Evolutionary conservation across 345 rosid genomes (phyloP).

Genomic region (Moricandia arvensis): DNA sequence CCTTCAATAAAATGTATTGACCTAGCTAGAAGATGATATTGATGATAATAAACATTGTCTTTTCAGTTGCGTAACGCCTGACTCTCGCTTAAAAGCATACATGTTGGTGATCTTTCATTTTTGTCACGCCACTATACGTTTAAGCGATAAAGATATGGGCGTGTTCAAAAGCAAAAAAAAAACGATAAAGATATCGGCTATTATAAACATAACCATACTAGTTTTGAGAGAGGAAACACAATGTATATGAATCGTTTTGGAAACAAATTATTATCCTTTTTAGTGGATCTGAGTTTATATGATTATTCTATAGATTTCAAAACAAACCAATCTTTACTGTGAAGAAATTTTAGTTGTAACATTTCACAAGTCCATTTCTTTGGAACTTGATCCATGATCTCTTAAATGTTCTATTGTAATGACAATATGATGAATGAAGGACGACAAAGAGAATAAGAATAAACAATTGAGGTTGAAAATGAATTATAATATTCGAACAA

Average conservation of each 20-base stretch:
- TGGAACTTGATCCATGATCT: background rate
- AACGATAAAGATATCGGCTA: background rate
- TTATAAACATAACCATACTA: background rate
- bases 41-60: too few relatives aligned
- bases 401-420: background rate
- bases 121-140: slow-evolving; percentile 9
- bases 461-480: background rate
- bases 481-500: background rate
- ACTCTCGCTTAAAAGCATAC: slow-evolving; percentile 6
- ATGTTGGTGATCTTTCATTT: slow-evolving; percentile 9
- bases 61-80: background rate
- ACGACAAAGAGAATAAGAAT: background rate
- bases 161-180: too few relatives aligned
- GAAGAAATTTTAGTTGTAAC: background rate
- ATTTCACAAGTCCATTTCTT: slow-evolving; percentile 6
- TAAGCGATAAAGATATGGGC: background rate
- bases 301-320: background rate
- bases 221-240: background rate
- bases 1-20: too few relatives aligned
- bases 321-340: background rate
- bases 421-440: background rate
- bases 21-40: too few relatives aligned
- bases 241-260: background rate
- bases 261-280: background rate
- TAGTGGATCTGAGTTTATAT: background rate